Evolutionary conservation across 2,329 filamentous ascomycete genomes (phyloP), one percentile per base, ranked within the genome.

Genomic region (Phialemoniopsis sp.): DNA sequence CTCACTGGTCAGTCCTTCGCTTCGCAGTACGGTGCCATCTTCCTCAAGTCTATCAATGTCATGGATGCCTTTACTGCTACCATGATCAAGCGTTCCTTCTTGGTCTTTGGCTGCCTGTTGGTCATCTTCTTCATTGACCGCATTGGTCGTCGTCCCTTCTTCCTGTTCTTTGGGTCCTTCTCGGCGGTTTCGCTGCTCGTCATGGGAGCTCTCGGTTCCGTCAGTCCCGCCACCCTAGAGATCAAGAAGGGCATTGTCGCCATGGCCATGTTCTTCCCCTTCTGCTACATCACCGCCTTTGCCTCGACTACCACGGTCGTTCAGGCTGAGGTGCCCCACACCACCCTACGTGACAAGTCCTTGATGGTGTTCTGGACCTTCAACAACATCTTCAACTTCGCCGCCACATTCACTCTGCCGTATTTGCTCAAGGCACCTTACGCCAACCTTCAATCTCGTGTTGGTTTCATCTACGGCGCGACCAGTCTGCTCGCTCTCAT

Each of bases 391-490:
- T 34, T 34, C 16, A 18, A 34, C 14, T 34, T 34, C 13, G 32
- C n/a, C 13, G 32, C 18, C 6, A 17, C 32, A 4, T 34, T 34
- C 14, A 34, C 32, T 6, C 38, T 46, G 28, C 44, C 44, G 2
- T 45, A 46, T 10, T 38, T 46, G 3, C 33, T 46, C 2, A 40
- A 44, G 16, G 30, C 39, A 14, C 40, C 40, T 3, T 43, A 41
- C 16, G 44, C 42, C 31, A 34, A 42, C 29, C 45, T 46, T 19
- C 39, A 39, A 31, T 40, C 41, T 30, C 39, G 39, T 34, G 41
- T 43, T 13, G 43, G 43, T 17, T 45, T 45, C 31, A 29, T 45
- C 15, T 48, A 44, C 32, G 46, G 46, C 38, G 15, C 37, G 15
- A 39, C 46, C 12, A 37, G 37, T 9, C 17, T 40, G 1, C 3